phyloP scores from a whole-genome alignment of 2,329 filamentous ascomycete species.

The Ceratocystis harringtonii region DNA sequence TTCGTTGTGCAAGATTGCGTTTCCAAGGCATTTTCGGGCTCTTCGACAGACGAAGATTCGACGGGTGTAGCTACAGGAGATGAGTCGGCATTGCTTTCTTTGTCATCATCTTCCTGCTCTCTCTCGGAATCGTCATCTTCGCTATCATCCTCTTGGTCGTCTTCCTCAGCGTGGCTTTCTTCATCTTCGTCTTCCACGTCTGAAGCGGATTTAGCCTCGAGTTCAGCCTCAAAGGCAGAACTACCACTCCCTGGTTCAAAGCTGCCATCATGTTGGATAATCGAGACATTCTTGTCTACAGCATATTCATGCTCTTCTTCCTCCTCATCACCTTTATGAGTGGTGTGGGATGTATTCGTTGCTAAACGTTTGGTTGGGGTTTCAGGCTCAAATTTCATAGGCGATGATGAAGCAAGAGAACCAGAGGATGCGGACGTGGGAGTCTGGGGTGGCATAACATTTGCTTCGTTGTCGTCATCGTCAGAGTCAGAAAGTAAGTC shows the following conservation, averaged over 20 bases:
- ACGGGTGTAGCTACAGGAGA: not conserved
- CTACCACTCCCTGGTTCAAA: not conserved
- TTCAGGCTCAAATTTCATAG: not conserved
- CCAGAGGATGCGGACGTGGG: not conserved
- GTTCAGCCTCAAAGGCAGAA: not conserved
- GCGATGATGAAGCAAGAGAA: not conserved
- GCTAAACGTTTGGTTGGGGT: not conserved
- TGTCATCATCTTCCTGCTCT: not conserved
- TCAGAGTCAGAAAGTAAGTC: slow-evolving; percentile 34
- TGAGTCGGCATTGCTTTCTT: not conserved
- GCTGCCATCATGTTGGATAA: not conserved
- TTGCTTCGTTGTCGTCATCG: slow-evolving; percentile 24
- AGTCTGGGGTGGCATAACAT: not conserved
- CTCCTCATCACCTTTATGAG: slow-evolving; percentile 3
- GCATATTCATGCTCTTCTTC: slow-evolving; percentile 2
- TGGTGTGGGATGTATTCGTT: not conserved
- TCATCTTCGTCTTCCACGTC: not conserved
- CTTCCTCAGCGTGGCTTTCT: not conserved
- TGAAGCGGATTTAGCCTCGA: not conserved
- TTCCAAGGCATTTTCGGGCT: not conserved
- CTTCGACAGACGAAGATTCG: not conserved
- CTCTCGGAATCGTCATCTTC: not conserved
- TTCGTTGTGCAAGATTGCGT: not conserved
- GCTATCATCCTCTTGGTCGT: not conserved
- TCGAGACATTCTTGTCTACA: slow-evolving; percentile 12